Conservation (phyloP, 2,329 filamentous ascomycete genomes). For the Fusarium sp. region DNA sequence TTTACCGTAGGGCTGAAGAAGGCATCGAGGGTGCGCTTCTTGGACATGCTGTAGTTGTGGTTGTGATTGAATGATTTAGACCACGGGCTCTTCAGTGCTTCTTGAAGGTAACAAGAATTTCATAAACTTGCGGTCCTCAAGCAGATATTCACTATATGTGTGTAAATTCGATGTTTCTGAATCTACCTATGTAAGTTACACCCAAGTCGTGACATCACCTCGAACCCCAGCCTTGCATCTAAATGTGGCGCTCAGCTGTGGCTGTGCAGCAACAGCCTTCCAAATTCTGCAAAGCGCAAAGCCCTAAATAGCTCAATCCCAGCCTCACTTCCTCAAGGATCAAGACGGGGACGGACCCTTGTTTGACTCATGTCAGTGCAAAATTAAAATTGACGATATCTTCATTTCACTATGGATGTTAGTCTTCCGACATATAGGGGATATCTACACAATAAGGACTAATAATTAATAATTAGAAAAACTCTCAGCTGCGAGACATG, state of each 20-base stretch:
- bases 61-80: neutral
- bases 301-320: conserved; percentile 44
- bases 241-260: conserved; percentile 42
- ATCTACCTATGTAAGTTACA: neutral
- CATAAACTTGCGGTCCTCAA: too few species aligned
- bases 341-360: conserved; percentile 26
- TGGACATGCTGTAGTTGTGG: conserved; percentile 34
- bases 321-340: conserved; percentile 41
- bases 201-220: conserved; percentile 41
- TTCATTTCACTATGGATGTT: conserved; percentile 50
- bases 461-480: conserved; percentile 36
- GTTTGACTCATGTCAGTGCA: conserved; percentile 32
- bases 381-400: conserved; percentile 36
- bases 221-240: conserved; percentile 24
- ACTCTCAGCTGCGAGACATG: conserved; percentile 57
- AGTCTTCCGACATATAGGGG: conserved; percentile 28
- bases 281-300: conserved; percentile 18
- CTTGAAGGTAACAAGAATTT: too few species aligned
- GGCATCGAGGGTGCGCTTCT: conserved; percentile 69
- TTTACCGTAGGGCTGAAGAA: conserved; percentile 65
- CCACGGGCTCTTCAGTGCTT: too few species aligned
- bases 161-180: neutral
- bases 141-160: neutral
- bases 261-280: conserved; percentile 27
- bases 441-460: conserved; percentile 6